Percentiles rank a stretch among this genome's conserved stretches.
Conservation (phyloP, 2,329 filamentous ascomycete species). For the Colletotrichum viniferum region DNA sequence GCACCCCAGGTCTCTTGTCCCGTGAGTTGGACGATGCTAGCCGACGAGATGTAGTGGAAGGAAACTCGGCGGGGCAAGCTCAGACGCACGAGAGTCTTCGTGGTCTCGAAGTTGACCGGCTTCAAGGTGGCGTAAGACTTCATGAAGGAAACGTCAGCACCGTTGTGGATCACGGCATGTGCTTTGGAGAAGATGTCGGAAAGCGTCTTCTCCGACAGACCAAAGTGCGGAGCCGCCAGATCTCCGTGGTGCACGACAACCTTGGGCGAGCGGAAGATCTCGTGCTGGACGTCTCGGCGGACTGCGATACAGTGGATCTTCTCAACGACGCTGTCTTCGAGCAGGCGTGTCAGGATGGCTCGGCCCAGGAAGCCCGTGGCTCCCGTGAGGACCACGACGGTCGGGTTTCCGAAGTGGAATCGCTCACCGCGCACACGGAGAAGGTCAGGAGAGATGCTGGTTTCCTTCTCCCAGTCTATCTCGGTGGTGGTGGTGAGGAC, state of each 20-base stretch:
- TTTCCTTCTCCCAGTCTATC: conserved; percentile 42
- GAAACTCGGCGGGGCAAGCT: conserved; percentile 25
- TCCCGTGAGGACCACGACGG: conserved; percentile 35
- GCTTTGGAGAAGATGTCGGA: conserved; percentile 27
- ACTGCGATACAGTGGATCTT: conserved; percentile 46
- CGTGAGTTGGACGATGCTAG: conserved; percentile 17
- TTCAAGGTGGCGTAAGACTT: conserved; percentile 40
- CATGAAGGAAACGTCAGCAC: conserved; percentile 42
- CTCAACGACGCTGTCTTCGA: conserved; percentile 28
- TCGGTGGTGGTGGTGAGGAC: neutral
- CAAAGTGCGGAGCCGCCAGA: conserved; percentile 19
- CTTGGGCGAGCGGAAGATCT: neutral
- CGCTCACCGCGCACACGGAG: neutral
- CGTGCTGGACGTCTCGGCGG: conserved; percentile 4
- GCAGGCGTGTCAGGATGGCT: conserved; percentile 35
- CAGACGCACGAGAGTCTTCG: conserved; percentile 36
- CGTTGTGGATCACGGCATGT: conserved; percentile 57
- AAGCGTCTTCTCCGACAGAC: conserved; percentile 17
- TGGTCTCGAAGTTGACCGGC: conserved; percentile 37
- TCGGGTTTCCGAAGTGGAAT: neutral
- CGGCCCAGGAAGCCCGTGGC: conserved; percentile 41
- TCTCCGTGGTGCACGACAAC: neutral
- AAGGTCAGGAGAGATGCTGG: neutral
- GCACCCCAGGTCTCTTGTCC: neutral
- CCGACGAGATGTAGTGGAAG: conserved; percentile 35